phyloP scores from a whole-genome alignment of 768 basidiomycete species.

The Cubamyces sp. region DNA sequence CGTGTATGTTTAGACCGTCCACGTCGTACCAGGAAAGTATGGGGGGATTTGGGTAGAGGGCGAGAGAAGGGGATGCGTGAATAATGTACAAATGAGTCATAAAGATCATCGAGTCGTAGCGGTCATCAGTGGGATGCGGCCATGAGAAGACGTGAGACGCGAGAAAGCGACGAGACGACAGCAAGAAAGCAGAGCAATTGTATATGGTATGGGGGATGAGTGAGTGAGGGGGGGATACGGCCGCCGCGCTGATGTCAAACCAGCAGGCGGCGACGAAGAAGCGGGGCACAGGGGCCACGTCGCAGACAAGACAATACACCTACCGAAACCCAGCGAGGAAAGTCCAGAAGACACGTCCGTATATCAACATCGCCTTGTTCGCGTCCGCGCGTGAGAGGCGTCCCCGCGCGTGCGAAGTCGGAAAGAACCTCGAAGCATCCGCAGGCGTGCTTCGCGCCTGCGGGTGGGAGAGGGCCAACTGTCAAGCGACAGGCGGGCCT shows the following conservation, averaged over 20 bases:
- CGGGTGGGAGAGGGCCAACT: not conserved
- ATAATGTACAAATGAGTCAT: conserved; percentile 27
- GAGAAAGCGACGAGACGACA: conserved; percentile 14
- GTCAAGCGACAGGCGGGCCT: conserved; percentile 16
- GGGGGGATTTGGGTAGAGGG: not conserved
- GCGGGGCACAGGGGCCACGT: not conserved
- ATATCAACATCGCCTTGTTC: conserved; percentile 18
- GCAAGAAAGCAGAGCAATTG: conserved; percentile 17
- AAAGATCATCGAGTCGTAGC: conserved; percentile 24
- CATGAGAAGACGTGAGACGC: not conserved
- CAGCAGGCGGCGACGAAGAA: conserved; percentile 9
- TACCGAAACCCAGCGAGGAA: conserved; percentile 20
- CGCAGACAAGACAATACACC: conserved; percentile 15
- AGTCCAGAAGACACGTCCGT: conserved; percentile 20
- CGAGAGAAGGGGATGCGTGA: conserved; percentile 15
- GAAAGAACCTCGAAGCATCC: not conserved
- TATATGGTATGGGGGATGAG: conserved; percentile 3
- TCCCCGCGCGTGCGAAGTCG: not conserved
- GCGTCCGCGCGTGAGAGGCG: not conserved
- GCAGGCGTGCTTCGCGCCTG: not conserved
- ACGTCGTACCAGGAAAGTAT: not conserved
- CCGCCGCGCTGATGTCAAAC: conserved; percentile 20
- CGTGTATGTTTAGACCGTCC: conserved; percentile 23
- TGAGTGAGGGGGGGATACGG: not conserved
- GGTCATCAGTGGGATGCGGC: conserved; percentile 18